These are phyloP conservation scores for Chrysochromulina tobinii DNA, from an alignment of 78 protist genomes.

Conservation along the genomic window DNA sequence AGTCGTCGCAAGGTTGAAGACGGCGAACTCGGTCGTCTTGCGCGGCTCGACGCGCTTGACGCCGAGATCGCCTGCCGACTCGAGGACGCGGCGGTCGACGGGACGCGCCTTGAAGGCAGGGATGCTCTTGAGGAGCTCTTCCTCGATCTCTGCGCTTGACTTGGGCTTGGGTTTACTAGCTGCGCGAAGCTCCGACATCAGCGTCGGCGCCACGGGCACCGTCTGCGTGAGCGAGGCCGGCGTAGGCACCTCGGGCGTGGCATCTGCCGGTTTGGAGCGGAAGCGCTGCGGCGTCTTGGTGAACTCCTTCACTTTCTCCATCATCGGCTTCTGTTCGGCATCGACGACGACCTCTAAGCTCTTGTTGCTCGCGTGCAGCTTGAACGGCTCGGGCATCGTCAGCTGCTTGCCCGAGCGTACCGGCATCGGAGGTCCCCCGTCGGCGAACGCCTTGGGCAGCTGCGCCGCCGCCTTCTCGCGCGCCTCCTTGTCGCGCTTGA, in stretches of 20 bases:
- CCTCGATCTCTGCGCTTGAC: background rate
- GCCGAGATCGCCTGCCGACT: constrained; percentile 23
- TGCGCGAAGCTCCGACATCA: background rate
- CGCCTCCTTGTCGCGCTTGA: too few species aligned
- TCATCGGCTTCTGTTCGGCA: background rate
- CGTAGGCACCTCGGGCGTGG: too few species aligned
- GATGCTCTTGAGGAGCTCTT: background rate
- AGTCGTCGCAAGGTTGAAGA: background rate
- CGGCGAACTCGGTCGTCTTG: background rate
- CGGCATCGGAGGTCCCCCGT: too few species aligned
- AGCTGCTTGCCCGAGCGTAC: too few species aligned
- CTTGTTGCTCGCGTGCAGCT: too few species aligned
- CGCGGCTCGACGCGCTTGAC: background rate
- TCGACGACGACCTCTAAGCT: background rate
- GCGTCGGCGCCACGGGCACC: too few species aligned
- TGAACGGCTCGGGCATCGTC: too few species aligned
- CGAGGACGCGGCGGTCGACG: constrained; percentile 15
- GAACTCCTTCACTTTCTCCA: background rate
- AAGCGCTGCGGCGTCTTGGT: constrained; percentile 1
- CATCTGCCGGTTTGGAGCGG: background rate
- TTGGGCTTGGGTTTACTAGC: background rate
- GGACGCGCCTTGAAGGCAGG: constrained; percentile 17
- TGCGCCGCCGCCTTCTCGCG: too few species aligned
- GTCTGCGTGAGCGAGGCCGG: too few species aligned
- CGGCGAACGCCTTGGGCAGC: too few species aligned